Base-by-base conservation (phyloP, 1,284 basidiomycete genomes). In the Ceratobasidium sp. region DNA sequence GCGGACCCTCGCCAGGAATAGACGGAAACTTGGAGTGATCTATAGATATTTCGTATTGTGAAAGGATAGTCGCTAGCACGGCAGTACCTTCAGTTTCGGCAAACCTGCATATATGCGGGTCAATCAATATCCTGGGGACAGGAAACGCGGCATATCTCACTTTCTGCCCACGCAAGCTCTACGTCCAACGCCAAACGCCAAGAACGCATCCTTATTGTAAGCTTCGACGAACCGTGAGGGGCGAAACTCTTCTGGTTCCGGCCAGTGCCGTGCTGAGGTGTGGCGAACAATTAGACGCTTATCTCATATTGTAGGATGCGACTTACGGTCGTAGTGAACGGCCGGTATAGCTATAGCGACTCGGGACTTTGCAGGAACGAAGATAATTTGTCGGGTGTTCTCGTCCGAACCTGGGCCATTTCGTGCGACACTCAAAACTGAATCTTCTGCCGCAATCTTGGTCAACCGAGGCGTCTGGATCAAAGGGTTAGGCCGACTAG, bases 181-280 rank as follows among this genome's bases (percentile, higher is more conserved):
- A 11, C 48, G 56, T 8, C 75, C 75, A 14, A 53, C 19, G 8
- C 71, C 74, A 58, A 74, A 76, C 0, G 71, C 13, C 16, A 76
- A 19, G 48, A 76, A 76, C 0, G 75, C 75, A 31, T 76, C 75
- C 29, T 72, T 74, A 41, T 72, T 64, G 56, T 74, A 74, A 19
- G 54, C 41, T 4, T 74, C 73, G 13, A 46, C 1, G 46, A 76
- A 76, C 22, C 75, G 27, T 9, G 46, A 14, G 1, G 75, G 75
- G 7, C 73, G 65, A 24, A 76, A 76, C n/a, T 54, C 53, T 41
- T 74, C 64, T 1, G 75, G 75, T 13, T 76, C 63, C n/a, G 54
- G 37, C 75, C 75, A 76, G 48, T 76, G 64, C 14, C 39, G 54
- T 31, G 72, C 73, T 76, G 14, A 41, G 5, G 41, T 41, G 29